Base-by-base conservation (phyloP, 1,284 basidiomycete species). In the Cutaneotrichosporon arboriforme region DNA sequence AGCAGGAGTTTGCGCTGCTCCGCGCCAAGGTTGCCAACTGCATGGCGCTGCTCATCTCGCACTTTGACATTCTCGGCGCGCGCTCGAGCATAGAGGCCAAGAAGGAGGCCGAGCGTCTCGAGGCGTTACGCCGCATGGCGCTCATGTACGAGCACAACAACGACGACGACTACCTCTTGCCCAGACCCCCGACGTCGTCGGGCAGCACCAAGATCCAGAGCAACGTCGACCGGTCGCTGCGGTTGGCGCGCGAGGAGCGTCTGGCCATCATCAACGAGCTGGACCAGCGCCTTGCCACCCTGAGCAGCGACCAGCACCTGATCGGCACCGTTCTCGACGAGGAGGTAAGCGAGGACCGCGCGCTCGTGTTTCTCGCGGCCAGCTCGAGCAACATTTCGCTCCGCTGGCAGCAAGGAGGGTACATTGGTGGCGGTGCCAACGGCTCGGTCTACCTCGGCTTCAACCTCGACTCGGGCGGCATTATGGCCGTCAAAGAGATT, bases 401-500 rank as follows among this genome's bases (percentile, higher is more conserved):
- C 60, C 85, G 91, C 31, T 99, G 96, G 96, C 96, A 98, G 74
- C 96, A 98, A 74, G 93, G 94, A 33, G 85, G 88, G 51, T 97
- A 97, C 76, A 97, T 99, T 64, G 96, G 96, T 46, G 86, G 92
- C 33, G 96, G 96, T 20, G 94, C 96, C 9, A 97, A 97, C 69
- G 93, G 93, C 18, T 90, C 87, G 12, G 96, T 99, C n/a, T 99
- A 98, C 73, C 82, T 91, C 39, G 96, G 93, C 18, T 89, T 98
- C 76, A 98, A 98, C 70, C 81, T 98, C 54, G 96, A 98, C 71
- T 88, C 90, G 1, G 92, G 94, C 46, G 88, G 89, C 35, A 84
- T 97, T 54, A 97, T 99, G 92, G 96, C 96, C 4, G 96, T 98
- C 68, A 99, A 99, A 77, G 96, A 98, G 78, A 94, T 98, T 72